Evolutionary conservation across 164 flowering plant genomes (phyloP), one percentile per base, ranked within the genome.

Genomic region (Piper betle): DNA sequence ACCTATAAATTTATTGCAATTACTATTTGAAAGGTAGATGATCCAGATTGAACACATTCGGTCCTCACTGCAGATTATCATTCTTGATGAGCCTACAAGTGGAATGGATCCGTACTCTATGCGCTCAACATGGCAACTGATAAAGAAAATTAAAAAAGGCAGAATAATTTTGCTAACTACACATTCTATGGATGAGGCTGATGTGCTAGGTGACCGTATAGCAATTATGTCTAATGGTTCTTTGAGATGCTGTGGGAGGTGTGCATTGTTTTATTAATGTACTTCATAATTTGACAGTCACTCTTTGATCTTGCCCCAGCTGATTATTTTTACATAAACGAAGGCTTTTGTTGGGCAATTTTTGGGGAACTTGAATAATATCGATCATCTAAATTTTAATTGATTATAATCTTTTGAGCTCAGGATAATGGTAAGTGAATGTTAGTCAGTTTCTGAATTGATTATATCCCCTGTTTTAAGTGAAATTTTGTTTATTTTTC

Each of bases 21-120:
- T 25, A 25, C 33, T 25, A 25, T 25, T 25, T 25, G 33, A 25
- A 25, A 25, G 33, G 33, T 25, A 25, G 33, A 25, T 25, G 33
- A 25, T 25, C 33, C 33, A 25, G 33, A 25, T 25, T 25, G 33
- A 18, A 33, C 43, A 52, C 9, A 50, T n/a, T 52, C 20, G 15
- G 10, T 25, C 25, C 15, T 38, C 25, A 25, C 6, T 55, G 17
- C 82, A 93, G 98, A 86, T 93, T 64, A 79, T 94, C 56, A 74
- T 94, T 76, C 95, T 94, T 68, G 99, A 94, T 77, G 99, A 94
- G 73, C 99, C 99, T 40, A 94, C 99, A 38, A 94, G 97, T 82
- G 99, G 99, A 72, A 94, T 94, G 99, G 99, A 94, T 79, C 99
- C 99, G 39, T 94, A 94, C 72, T 94, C 99, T 16, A 94, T 94